Conservation (phyloP, 2,329 filamentous ascomycete species). For the Berkeleyomyces basicola region DNA sequence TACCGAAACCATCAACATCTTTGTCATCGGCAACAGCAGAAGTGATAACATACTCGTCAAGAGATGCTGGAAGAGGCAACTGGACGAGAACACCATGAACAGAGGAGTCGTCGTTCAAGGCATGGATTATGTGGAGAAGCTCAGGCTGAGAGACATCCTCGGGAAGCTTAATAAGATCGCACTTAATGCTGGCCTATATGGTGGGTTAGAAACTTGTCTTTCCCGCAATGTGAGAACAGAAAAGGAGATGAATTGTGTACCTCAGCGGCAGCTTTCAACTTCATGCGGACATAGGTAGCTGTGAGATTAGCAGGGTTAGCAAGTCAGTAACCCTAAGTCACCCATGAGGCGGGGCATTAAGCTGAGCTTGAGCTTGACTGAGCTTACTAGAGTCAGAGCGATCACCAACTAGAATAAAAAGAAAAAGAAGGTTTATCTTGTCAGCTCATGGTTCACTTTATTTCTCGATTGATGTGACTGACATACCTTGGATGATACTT, state of each 20-base stretch:
- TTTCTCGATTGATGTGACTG: not conserved
- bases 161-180: constrained; percentile 70
- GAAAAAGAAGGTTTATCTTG: constrained; percentile 28
- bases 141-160: constrained; percentile 70
- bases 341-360: too few species aligned
- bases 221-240: not conserved
- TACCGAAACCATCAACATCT: constrained; percentile 94
- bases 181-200: constrained; percentile 69
- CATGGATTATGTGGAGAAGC: constrained; percentile 64
- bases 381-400: constrained; percentile 75
- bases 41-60: constrained; percentile 81
- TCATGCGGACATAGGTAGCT: constrained; percentile 99
- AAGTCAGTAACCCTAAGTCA: constrained; percentile 1
- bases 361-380: constrained; percentile 12
- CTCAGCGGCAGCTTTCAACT: constrained; percentile 90
- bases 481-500: constrained; percentile 73
- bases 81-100: constrained; percentile 92
- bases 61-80: constrained; percentile 71
- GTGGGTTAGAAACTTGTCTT: not conserved
- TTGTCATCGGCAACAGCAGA: constrained; percentile 85
- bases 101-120: constrained; percentile 69
- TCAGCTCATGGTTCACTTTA: not conserved
- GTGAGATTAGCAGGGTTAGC: constrained; percentile 19
- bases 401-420: constrained; percentile 58
- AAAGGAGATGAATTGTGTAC: constrained; percentile 29